Base-by-base conservation (phyloP, 148 eudicot genomes). In the Mesembryanthemum crystallinum region DNA sequence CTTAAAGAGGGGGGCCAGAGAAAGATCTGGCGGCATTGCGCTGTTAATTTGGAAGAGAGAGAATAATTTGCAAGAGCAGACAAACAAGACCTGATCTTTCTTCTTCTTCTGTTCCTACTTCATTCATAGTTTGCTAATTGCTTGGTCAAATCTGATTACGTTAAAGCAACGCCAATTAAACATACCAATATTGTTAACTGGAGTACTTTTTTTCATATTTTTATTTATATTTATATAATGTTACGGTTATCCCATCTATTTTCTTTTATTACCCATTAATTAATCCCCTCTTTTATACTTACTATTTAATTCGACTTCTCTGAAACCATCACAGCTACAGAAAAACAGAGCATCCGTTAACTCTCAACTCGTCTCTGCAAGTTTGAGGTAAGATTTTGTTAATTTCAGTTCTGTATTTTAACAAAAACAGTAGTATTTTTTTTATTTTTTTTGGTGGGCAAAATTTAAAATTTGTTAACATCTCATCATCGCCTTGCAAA, bases 91-190 rank as follows among this genome's bases (percentile, higher is more conserved):
- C 39, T 24, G 27, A 32, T 8, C 64, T 67, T 27, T 39, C 9
- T 32, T 24, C 29, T 7, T 51, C 60, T 37, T 63, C 52, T 8
- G 12, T 51, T 30, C 0, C 67, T 3, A 47, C 33, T 59, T 15
- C 42, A 3, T 37, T 54, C 29, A 12, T 35, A 35, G 39, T 35
- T n/a, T 2, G 39, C 39, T 6, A 60, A 7, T 28, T 61, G 33
- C 23, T 17, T 23, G 69, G 83, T 80, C 83, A 75, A 80, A 72
- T 28, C 28, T 70, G 29, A 43, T 75, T 71, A 47, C 79, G 79
- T 75, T 72, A 33, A 80, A 76, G 76, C 83, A 24, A 76, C 79
- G 79, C 60, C 49, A 20, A 69, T 59, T 24, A 21, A n/a, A 28
- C 57, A 52, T 25, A 59, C 3, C 20, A 52, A 72, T 67, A 67